Base-by-base conservation (phyloP, 805 yeast species). In the Blastobotrys chiropterorum region DNA sequence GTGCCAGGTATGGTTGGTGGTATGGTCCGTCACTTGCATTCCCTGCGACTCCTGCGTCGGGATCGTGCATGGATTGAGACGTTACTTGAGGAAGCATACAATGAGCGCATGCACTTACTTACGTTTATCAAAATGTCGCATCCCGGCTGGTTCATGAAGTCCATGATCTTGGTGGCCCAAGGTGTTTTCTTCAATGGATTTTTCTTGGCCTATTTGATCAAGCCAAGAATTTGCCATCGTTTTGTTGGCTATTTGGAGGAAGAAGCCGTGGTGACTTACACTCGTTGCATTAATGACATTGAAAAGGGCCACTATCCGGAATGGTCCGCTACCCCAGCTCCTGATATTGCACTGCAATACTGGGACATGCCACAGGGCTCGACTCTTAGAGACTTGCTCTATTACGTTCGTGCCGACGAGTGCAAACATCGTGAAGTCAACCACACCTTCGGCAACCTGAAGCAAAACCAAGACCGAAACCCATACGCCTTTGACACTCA, bases 1-100 rank as follows among this genome's bases (percentile, higher is more conserved):
- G 86, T 84, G n/a, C 90, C 90, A 1, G 90, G 90, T 8, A 78
- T 82, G 74, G 85, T 81, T 46, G 90, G 86, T 2, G 85, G 85
- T 1, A 84, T 83, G 67, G 65, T 85, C 43, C 75, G 90, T 52
- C 90, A 85, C 62, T 72, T 84, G 59, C 82, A 81, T 56, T 77
- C 86, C 1, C 63, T 84, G 46, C 69, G 90, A 57, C 65, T 82
- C 47, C 69, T 85, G 58, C 74, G 74, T 60, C 68, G 90, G 53
- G 90, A 84, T 63, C 77, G 80, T 60, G 89, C 86, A 1, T 85
- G 88, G 85, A 75, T 85, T 55, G 87, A 84, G 64, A 83, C 90
- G 1, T 69, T 85, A 40, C 69, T 80, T 40, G 90, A 84, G 60
- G 90, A 84, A 62, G 88, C 90, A 0, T 85, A 83, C 68, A 84